Base-by-base conservation (phyloP, 441 rosid genomes). In the Populus tomentosa region DNA sequence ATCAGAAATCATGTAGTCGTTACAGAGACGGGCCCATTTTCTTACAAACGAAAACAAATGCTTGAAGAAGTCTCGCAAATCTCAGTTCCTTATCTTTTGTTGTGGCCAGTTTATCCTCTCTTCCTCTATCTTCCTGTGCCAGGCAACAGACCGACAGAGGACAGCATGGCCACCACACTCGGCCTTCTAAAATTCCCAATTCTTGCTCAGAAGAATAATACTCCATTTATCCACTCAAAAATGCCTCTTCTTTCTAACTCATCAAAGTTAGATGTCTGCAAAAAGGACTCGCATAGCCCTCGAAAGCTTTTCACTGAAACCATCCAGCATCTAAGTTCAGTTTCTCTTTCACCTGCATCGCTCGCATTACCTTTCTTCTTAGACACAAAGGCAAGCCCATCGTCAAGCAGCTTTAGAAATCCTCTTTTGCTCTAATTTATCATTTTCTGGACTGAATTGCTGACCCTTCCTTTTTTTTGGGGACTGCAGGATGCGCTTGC, bases 401-500 rank as follows among this genome's bases (percentile, higher is more conserved):
- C 38, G 66, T 62, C 65, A 21, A 38, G 8, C 23, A 14, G 21
- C n/a, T 14, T 38, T 26, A 24, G 3, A 9, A 1, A 50, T 26
- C 10, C 6, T 6, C n/a, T 7, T 9, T 76, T 14, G 56, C 6
- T 59, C 38, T 40, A 40, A 0, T 70, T 78, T 11, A 13, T 36
- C 20, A 2, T 6, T 67, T 16, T 69, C 20, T 7, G 42, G 28
- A 1, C 68, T 23, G 46, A 50, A 21, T 50, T 30, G 8, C 23
- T 21, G 23, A 53, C 16, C 6, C 20, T 24, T 75, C 46, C 13
- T 33, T 21, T 65, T 46, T 14, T n/a, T 50, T 24, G 53, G 61
- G 53, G 61, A 59, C 64, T 59, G 46, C 88, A 91, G 98, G 96
- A 90, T 84, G 98, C 98, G 33, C 36, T 88, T 82, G 98, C 98